Evolutionary conservation across 768 basidiomycete genomes (phyloP), one percentile per base, ranked within the genome.

Genomic region (Rhodotorula graminis): DNA sequence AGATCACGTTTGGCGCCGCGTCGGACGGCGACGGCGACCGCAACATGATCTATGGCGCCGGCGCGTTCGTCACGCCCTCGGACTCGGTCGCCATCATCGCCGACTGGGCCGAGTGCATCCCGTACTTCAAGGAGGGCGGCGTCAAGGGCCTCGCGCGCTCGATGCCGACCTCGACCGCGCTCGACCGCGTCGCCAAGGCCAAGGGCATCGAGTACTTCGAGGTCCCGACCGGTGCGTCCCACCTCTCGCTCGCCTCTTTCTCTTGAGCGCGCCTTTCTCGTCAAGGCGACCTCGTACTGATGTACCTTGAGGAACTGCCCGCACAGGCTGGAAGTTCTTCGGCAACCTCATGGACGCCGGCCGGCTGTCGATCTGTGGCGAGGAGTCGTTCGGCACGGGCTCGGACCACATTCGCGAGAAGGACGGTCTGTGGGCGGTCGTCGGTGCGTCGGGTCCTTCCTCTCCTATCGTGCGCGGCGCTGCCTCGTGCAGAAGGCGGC

Each of bases 311-410:
- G n/a, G n/a, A n/a, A n/a, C n/a, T 27, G 7, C 25, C 11, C 49
- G 49, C 50, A 25, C 75, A 93, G 94, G 95, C 74, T 97, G 93
- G 93, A 99, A 99, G 83, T 99, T 99, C 87, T 99, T 99, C 80
- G 96, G 96, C 60, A 99, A 98, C 83, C 84, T 99, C 77, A 99
- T 99, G 96, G 96, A 99, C 81, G 96, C 96, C 29, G 95, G 94
- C 0, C 86, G 92, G 57, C 86, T 99, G 62, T 97, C 95, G 62
- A 98, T 99, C 80, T 99, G 96, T 79, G 96, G 96, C 69, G 96
- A 99, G 81, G 96, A 99, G 83, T 94, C 92, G 8, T 99, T 99
- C 81, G 96, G 96, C 69, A 99, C 96, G 15, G 96, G 96, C n/a
- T 98, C 95, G 23, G 96, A 99, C 82, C 96, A 99, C 82, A 95